These are phyloP conservation scores for Stephania yunnanensis DNA, from an alignment of 164 flowering plant genomes.

Conservation along the genomic window DNA sequence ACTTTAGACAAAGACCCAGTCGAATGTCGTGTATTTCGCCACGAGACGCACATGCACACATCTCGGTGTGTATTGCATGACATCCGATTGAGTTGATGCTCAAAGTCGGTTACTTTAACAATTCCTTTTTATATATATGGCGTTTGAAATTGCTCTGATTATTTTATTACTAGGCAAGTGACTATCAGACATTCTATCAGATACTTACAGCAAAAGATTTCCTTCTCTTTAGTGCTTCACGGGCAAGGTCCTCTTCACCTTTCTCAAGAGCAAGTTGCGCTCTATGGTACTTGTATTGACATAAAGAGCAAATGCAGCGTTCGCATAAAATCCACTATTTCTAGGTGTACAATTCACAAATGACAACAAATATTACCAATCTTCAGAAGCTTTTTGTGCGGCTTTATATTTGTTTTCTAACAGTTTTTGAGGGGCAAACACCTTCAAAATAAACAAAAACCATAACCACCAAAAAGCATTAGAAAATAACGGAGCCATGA, in stretches of 20 bases:
- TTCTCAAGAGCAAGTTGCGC: slow-evolving; percentile 85
- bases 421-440: slow-evolving; percentile 84
- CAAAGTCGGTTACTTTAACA: too few relatives aligned
- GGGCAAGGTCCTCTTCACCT: slow-evolving; percentile 91
- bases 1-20: too few relatives aligned
- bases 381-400: slow-evolving; percentile 80
- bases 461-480: background rate
- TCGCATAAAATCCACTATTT: background rate
- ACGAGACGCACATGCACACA: too few relatives aligned
- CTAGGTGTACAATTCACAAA: background rate
- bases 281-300: slow-evolving; percentile 50
- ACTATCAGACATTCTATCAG: background rate
- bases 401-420: slow-evolving; percentile 82
- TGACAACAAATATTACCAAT: slow-evolving; percentile 47
- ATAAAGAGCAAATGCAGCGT: background rate
- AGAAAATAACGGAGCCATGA: background rate
- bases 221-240: slow-evolving; percentile 85
- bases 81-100: too few relatives aligned
- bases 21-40: too few relatives aligned
- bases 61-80: too few relatives aligned
- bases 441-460: slow-evolving; percentile 36
- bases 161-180: background rate
- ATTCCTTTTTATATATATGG: too few relatives aligned
- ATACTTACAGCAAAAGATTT: slow-evolving; percentile 78
- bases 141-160: too few relatives aligned